A percentile compares a stretch with the other conserved stretches of the same genome.
Evolutionary conservation across 192 early-diverging fungal genomes (phyloP).

Genomic region (Backusella westeae): DNA sequence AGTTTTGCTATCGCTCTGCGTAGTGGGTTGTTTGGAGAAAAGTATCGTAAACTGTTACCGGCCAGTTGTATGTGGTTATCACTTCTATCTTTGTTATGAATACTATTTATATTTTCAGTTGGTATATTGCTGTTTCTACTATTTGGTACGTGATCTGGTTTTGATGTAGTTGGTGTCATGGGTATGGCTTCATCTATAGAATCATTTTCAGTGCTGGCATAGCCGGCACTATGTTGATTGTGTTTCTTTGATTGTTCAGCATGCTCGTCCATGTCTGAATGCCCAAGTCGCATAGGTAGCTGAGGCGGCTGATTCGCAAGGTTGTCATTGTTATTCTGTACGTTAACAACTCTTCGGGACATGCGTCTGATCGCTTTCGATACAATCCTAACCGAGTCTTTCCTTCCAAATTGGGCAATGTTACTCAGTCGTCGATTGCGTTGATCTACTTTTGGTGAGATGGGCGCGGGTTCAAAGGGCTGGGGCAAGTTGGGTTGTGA

Average conservation of each 20-base stretch:
- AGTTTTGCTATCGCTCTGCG: conserved; percentile 35
- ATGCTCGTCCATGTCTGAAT: not conserved
- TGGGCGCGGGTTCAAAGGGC: conserved; percentile 10
- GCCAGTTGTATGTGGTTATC: conserved; percentile 1
- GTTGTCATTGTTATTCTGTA: conserved; percentile 1
- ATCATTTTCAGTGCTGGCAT: not conserved
- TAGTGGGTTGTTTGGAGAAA: conserved; percentile 43
- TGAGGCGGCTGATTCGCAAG: not conserved
- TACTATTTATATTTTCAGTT: not conserved
- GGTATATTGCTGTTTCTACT: not conserved
- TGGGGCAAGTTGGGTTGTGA: conserved; percentile 1
- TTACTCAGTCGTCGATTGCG: not conserved
- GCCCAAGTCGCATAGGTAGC: not conserved
- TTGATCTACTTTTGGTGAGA: not conserved
- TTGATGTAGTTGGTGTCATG: not conserved
- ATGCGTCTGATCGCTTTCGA: conserved; percentile 3
- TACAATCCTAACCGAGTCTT: not conserved
- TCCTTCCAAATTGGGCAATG: not conserved
- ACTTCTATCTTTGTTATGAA: not conserved
- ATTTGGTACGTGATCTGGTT: not conserved
- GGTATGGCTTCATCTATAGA: not conserved
- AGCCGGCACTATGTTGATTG: not conserved
- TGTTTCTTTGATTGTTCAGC: not conserved
- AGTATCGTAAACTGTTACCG: conserved; percentile 36
- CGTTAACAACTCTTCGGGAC: conserved; percentile 13